Base-by-base conservation (phyloP, 2,329 filamentous ascomycete genomes). In the Phialemoniopsis sp. region DNA sequence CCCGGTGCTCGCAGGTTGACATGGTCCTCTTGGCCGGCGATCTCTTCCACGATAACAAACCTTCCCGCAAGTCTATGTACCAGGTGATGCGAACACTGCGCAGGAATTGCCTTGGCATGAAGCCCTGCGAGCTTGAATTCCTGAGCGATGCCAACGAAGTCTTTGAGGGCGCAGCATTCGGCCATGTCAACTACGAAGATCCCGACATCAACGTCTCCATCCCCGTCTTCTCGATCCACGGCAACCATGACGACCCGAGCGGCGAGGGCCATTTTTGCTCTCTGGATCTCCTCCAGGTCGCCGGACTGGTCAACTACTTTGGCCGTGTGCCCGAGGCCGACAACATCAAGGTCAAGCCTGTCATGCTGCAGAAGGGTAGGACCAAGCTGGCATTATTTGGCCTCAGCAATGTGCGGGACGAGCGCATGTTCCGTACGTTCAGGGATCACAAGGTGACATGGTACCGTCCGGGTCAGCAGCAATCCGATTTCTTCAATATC, bases 201-300 rank as follows among this genome's bases (percentile, higher is more conserved):
- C 81, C 88, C 17, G 89, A 98, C 53, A 96, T 98, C 62, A 98
- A 98, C 54, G 81, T 98, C 44, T 88, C 90, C 2, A 96, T 97
- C 40, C 93, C 93, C 0, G 89, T 98, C 19, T 98, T 98, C 58
- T 95, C 91, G 1, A 98, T 98, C 31, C 94, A 98, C 54, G 93
- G 93, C 34, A 98, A 98, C 55, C 93, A 98, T 58, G 93, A 98
- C 56, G 93, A 98, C 57, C 93, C 93, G 0, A 94, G 90, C n/a
- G 93, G 93, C 9, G 90, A 96, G 54, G 93, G 90, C 10, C 88
- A 95, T 58, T 84, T 85, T 48, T 94, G 93, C 46, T 90, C 91
- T 0, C 73, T 98, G 10, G 93, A 98, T 59, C 66, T 98, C 13
- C 73, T 98, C 4, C 89, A 97, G 59, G 85, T 93, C 2, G 89